Evolutionary conservation across 2,329 filamentous ascomycete genomes (phyloP).

Genomic region (Huntiella abstrusa): DNA sequence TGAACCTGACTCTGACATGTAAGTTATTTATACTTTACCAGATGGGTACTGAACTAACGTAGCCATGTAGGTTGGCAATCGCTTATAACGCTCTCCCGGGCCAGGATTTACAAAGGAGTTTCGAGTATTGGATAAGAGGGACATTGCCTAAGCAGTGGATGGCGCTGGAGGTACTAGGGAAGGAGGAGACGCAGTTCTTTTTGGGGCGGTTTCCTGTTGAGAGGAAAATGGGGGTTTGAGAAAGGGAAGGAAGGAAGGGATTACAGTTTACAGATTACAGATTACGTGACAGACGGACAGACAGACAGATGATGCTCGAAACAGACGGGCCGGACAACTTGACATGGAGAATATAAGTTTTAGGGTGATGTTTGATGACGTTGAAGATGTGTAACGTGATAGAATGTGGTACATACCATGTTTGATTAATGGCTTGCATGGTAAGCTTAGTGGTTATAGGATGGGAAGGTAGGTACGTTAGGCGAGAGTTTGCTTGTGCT

Average conservation of each 20-base stretch:
- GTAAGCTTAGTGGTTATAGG: too few relatives aligned
- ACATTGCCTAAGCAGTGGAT: constrained; percentile 52
- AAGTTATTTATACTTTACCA: constrained; percentile 22
- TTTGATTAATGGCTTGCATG: too few relatives aligned
- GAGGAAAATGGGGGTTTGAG: constrained; percentile 29
- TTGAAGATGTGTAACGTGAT: too few relatives aligned
- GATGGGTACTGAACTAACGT: neutral
- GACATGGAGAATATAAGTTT: too few relatives aligned
- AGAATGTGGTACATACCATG: too few relatives aligned
- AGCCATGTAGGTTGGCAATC: constrained; percentile 42
- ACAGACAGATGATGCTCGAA: neutral
- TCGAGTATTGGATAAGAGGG: constrained; percentile 55
- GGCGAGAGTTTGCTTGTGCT: too few relatives aligned
- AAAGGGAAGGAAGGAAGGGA: too few relatives aligned
- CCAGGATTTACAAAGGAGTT: constrained; percentile 43
- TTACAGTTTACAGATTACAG: neutral
- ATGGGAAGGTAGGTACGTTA: too few relatives aligned
- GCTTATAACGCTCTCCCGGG: constrained; percentile 57
- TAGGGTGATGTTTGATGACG: too few relatives aligned
- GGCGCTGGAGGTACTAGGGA: constrained; percentile 38
- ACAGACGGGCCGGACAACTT: neutral
- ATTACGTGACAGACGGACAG: neutral
- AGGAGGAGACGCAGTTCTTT: constrained; percentile 24
- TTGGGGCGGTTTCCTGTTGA: constrained; percentile 30
- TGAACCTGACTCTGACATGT: constrained; percentile 52